phyloP scores from a whole-genome alignment of 805 yeast species.

The Kuraishia piskuri region DNA sequence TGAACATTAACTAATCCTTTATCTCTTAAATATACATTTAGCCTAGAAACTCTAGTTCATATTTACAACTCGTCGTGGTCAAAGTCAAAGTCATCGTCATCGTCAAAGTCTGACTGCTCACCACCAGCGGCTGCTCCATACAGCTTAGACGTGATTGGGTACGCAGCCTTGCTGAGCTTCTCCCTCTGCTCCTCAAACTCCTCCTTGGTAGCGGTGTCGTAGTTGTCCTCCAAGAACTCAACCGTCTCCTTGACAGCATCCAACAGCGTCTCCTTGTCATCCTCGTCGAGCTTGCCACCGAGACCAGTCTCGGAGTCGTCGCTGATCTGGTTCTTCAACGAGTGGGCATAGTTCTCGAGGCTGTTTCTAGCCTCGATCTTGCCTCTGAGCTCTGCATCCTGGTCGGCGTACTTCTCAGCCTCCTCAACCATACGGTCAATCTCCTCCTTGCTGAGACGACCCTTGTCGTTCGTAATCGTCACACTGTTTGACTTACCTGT shows the following conservation, averaged over 20 bases:
- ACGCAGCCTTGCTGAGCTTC: constrained; percentile 69
- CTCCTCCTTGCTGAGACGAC: constrained; percentile 88
- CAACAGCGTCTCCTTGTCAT: constrained; percentile 79
- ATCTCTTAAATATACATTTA: not conserved
- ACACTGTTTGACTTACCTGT: constrained; percentile 89
- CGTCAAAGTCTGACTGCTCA: constrained; percentile 43
- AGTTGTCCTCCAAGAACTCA: constrained; percentile 62
- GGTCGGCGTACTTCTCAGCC: constrained; percentile 90
- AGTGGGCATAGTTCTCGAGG: constrained; percentile 83
- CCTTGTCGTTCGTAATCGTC: constrained; percentile 89
- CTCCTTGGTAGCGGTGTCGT: constrained; percentile 81
- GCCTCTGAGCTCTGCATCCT: constrained; percentile 75
- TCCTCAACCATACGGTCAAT: constrained; percentile 97
- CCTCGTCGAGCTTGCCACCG: constrained; percentile 77
- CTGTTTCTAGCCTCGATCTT: constrained; percentile 85
- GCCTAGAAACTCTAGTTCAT: not conserved
- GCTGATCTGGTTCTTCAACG: constrained; percentile 56
- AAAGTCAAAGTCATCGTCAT: constrained; percentile 36
- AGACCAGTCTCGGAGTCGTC: constrained; percentile 45
- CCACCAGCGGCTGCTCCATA: constrained; percentile 48
- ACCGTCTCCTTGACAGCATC: constrained; percentile 84
- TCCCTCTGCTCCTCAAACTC: constrained; percentile 91
- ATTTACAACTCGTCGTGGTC: constrained; percentile 54
- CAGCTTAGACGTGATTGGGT: constrained; percentile 87
- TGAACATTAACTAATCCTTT: not conserved